Evolutionary conservation across 23 red algal genomes (phyloP), one percentile per base, ranked within the genome.

Genomic region (Gracilaria gracilis): DNA sequence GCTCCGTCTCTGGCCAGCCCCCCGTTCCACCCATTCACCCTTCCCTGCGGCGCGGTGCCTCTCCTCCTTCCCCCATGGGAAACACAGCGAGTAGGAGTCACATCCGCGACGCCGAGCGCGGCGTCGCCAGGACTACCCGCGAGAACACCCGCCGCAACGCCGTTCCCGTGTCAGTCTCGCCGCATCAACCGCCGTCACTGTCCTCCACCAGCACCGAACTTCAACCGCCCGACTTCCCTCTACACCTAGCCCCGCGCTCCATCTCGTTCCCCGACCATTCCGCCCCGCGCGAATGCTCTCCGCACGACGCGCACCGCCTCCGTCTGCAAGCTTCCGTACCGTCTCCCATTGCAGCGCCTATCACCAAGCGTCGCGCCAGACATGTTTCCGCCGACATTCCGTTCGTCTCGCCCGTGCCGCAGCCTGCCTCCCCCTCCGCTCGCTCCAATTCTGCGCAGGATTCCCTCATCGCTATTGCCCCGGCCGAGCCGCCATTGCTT

Each of bases 81-180:
- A 88, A 88, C 66, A 88, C 84, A 27, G 84, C 78, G 69, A 78
- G 61, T 14, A 51, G 84, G 16, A 88, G 84, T 35, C 84, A 88
- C 66, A 88, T 88, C 66, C 84, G 84, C 65, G 84, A 88, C 55
- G 71, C 70, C 49, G 84, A 88, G 32, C 84, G 66, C 48, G 67
- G 84, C 71, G 84, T 88, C 39, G 84, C 66, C 25, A 51, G 66
- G 32, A 69, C 84, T 36, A 88, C 84, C 13, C 84, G 84, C 36
- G 84, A 64, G 46, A 88, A 88, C 36, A 88, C 84, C 16, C 65
- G 70, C 27, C 59, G 70, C 34, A 88, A 88, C 71, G 67, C 84
- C 48, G 70, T 67, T 61, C 58, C 58, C 36, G 21, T 53, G 44
- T 54, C 53, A 34, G 2, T 69, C 31, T 27, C 53, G 79, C 23